Base-by-base conservation (phyloP, 352 stramenopile genomes). In the Pythium pectinolyticum region DNA sequence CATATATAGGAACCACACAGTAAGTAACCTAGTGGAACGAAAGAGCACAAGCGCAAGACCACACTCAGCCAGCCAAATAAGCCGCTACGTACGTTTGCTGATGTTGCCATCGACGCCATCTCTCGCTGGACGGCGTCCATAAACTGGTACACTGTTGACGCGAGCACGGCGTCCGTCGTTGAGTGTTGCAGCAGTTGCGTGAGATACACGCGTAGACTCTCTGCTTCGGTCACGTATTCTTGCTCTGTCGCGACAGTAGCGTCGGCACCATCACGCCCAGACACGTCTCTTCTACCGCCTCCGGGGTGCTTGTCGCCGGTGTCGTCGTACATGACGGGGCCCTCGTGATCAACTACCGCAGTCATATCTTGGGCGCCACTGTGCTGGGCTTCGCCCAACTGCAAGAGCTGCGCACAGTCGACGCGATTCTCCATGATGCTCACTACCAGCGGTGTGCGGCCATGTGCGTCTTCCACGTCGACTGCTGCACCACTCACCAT, bases 391-490 rank as follows among this genome's bases (percentile, higher is more conserved):
- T 32, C 61, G 3, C 61, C 50, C 25, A 31, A 66, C 57, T 92
- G 84, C 9, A 93, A 50, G 6, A 89, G 52, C 41, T 91, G 78
- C 3, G 83, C 78, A 37, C 84, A 90, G 31, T 80, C 75, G 4
- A 89, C 66, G 8, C 82, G 79, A 30, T 89, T 90, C 58, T 88
- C 82, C 58, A 93, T 74, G 31, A 89, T 88, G 17, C 78, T 87
- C 12, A 89, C 57, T 19, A 90, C 73, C 15, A 93, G 57, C 6
- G 84, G 78, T 5, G 82, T 88, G 0, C 80, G 73, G 24, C 82
- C 81, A 52, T 84, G 77, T 4, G 63, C 72, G 47, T 93, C 82
- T 65, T 91, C 75, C 12, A 74, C 60, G 19, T 82, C 75, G 0
- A 48, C 48, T 17, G 72, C 72, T 5, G 78, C 78, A 12, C 80